These are phyloP conservation scores for Puccinia novopanici DNA, from an alignment of 1,284 basidiomycete genomes.

Conservation along the genomic window DNA sequence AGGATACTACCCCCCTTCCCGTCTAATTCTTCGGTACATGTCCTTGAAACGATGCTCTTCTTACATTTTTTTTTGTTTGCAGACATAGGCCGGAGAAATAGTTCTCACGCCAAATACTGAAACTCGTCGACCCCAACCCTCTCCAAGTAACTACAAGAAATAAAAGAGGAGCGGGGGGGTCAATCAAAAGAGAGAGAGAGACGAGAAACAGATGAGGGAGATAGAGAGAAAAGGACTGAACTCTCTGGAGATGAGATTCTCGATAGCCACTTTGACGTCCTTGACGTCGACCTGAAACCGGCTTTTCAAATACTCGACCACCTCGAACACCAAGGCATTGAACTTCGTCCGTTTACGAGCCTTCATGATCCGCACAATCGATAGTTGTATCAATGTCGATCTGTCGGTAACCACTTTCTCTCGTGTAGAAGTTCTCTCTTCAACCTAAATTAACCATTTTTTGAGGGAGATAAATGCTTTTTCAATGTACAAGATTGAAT, in stretches of 20 bases:
- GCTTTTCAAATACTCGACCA: constrained; percentile 70
- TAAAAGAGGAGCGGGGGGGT: too few species aligned
- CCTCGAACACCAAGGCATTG: constrained; percentile 67
- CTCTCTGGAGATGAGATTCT: constrained; percentile 75
- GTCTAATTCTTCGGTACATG: too few species aligned
- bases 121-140: constrained; percentile 21
- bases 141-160: constrained; percentile 25
- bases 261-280: constrained; percentile 80
- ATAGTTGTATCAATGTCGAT: constrained; percentile 30
- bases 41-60: too few species aligned
- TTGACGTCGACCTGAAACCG: constrained; percentile 69
- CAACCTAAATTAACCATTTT: not conserved
- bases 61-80: too few species aligned
- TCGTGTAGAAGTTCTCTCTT: not conserved
- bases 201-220: not conserved
- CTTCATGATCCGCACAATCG: constrained; percentile 73
- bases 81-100: too few species aligned
- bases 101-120: constrained; percentile 26
- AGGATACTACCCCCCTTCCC: too few species aligned
- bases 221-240: constrained; percentile 53
- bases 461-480: not conserved
- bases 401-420: not conserved
- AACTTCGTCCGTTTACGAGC: constrained; percentile 79
- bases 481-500: not conserved
- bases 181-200: not conserved